Evolutionary conservation across 129 eudicot species (phyloP).

Genomic region (Flaveria bidentis): DNA sequence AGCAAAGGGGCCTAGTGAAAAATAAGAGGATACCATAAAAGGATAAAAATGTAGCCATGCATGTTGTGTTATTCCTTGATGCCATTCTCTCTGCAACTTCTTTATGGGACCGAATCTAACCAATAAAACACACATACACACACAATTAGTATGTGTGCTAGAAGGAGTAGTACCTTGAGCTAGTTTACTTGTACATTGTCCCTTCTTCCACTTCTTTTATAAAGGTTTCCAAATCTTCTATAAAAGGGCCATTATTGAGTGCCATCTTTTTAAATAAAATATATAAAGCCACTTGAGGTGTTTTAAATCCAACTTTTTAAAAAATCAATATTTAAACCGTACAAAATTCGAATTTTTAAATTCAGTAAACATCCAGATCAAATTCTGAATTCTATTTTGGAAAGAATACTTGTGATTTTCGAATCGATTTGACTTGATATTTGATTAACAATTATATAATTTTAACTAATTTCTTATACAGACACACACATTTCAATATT

Average conservation of each 20-base stretch:
- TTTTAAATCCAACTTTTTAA: no score
- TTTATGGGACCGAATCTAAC: constrained; percentile 53
- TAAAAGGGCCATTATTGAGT: constrained; percentile 50
- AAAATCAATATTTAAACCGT: no score
- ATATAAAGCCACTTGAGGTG: no score
- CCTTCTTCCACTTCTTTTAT: constrained; percentile 24
- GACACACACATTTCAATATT: no score
- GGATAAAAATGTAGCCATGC: constrained; percentile 34
- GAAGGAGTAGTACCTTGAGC: constrained; percentile 18
- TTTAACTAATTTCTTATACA: no score
- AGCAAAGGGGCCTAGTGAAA: background rate
- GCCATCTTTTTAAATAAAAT: constrained; percentile 43
- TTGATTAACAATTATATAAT: no score
- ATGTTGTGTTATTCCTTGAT: constrained; percentile 47
- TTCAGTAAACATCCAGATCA: no score
- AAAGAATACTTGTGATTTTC: no score
- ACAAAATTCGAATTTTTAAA: no score
- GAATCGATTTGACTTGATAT: no score
- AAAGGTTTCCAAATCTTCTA: constrained; percentile 51
- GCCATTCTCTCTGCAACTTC: constrained; percentile 49
- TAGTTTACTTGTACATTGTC: constrained; percentile 9
- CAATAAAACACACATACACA: constrained; percentile 20
- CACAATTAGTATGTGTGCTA: background rate
- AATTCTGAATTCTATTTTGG: no score
- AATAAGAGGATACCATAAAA: constrained; percentile 10